Conservation (phyloP, 257 asterid genomes). For the Phtheirospermum japonicum region DNA sequence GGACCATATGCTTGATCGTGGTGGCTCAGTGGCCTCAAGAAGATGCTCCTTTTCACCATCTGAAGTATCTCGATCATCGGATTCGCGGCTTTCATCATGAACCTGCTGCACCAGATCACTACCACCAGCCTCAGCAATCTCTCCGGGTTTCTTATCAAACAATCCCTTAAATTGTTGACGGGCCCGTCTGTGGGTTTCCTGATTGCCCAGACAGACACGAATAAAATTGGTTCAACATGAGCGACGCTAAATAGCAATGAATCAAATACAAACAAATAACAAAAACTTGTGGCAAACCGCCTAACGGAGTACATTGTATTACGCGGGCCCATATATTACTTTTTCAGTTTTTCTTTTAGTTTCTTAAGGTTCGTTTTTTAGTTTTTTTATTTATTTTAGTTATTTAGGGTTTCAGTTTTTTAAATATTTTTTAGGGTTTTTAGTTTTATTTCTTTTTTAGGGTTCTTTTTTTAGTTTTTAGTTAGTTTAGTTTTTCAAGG, state of each 20-base stretch:
- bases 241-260: background rate
- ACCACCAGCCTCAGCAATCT: conserved; percentile 61
- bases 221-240: background rate
- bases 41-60: conserved; percentile 45
- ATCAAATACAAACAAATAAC: background rate
- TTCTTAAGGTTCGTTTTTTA: no score
- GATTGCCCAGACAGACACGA: conserved; percentile 19
- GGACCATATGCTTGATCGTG: conserved; percentile 47
- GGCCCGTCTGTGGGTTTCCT: conserved; percentile 70
- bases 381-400: no score
- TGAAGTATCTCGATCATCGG: conserved; percentile 35
- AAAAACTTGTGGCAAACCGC: background rate
- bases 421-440: no score
- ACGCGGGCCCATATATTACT: no score
- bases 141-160: conserved; percentile 97
- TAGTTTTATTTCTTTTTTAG: no score
- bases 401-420: no score
- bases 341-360: no score
- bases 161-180: conserved; percentile 84
- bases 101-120: conserved; percentile 33
- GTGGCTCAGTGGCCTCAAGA: conserved; percentile 52
- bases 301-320: no score
- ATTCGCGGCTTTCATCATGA: conserved; percentile 34
- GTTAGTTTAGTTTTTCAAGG: no score
- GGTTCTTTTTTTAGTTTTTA: no score